A percentile compares a stretch with the other conserved stretches of the same genome.
phyloP scores from a whole-genome alignment of 257 asterid species.

The Solanum piurae region DNA sequence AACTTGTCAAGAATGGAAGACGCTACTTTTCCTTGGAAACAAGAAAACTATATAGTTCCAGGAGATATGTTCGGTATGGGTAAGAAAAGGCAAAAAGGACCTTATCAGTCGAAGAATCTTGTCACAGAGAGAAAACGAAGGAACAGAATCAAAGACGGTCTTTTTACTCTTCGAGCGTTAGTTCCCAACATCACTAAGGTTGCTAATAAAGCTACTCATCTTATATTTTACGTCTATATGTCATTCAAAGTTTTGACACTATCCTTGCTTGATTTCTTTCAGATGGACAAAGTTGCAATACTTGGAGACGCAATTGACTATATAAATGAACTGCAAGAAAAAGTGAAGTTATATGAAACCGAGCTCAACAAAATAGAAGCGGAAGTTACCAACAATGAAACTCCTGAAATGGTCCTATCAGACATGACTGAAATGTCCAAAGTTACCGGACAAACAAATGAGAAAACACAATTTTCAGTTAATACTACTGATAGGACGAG shows the following conservation, averaged over 20 bases:
- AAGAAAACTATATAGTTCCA: background rate
- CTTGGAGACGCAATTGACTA: conserved; percentile 62
- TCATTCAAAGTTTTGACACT: background rate
- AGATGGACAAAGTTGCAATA: conserved; percentile 71
- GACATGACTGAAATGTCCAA: conserved; percentile 1
- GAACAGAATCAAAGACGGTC: conserved; percentile 58
- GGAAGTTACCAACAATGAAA: conserved; percentile 8
- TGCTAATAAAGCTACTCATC: background rate
- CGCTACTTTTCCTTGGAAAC: background rate
- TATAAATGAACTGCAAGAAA: conserved; percentile 43
- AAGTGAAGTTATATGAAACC: conserved; percentile 14
- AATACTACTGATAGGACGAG: background rate
- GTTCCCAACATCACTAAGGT: conserved; percentile 91
- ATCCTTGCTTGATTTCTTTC: background rate
- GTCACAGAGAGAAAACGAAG: conserved; percentile 73
- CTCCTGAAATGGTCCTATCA: conserved; percentile 7
- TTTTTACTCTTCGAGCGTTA: conserved; percentile 58
- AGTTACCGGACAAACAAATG: background rate
- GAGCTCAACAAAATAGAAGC: conserved; percentile 36
- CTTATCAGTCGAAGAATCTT: conserved; percentile 70
- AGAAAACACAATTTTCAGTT: background rate
- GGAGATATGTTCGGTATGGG: background rate
- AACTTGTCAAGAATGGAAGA: conserved; percentile 12
- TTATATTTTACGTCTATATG: background rate
- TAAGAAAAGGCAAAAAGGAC: conserved; percentile 30